Percentiles rank a stretch among this genome's conserved stretches.
phyloP scores from a whole-genome alignment of 768 basidiomycete genomes.

The Suillus spraguei region DNA sequence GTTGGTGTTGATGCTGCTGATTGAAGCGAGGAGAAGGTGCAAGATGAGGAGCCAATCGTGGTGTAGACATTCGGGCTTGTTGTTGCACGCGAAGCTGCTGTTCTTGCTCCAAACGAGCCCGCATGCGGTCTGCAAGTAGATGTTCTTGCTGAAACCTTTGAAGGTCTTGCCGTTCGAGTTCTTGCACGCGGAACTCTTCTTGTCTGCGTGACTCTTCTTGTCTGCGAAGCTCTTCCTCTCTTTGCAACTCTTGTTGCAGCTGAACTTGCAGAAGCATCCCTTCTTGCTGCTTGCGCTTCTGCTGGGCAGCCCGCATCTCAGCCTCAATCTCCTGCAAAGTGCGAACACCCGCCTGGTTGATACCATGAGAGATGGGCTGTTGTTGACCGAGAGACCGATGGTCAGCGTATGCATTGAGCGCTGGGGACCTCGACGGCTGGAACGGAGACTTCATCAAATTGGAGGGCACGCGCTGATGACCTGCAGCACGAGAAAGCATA shows the following conservation, averaged over 20 bases:
- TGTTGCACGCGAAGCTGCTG: constrained; percentile 41
- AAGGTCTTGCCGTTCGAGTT: constrained; percentile 39
- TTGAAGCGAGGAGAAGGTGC: constrained; percentile 82
- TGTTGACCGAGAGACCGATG: constrained; percentile 42
- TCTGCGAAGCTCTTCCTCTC: constrained; percentile 22
- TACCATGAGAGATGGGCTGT: constrained; percentile 36
- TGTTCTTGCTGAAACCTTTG: constrained; percentile 50
- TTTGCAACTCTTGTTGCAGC: constrained; percentile 46
- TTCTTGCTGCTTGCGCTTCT: constrained; percentile 43
- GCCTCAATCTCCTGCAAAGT: constrained; percentile 84
- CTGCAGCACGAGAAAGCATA: constrained; percentile 53
- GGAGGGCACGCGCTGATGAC: constrained; percentile 29
- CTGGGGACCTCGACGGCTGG: constrained; percentile 22
- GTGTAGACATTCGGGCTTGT: constrained; percentile 45
- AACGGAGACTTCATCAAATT: constrained; percentile 26
- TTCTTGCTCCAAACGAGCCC: constrained; percentile 28
- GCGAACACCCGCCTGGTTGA: constrained; percentile 45
- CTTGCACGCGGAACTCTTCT: constrained; percentile 29
- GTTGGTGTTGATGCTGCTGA: constrained; percentile 73
- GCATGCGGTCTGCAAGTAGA: constrained; percentile 10
- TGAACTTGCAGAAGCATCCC: constrained; percentile 44
- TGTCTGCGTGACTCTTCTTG: constrained; percentile 25
- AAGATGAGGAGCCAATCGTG: constrained; percentile 57
- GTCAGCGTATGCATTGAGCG: constrained; percentile 33
- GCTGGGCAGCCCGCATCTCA: constrained; percentile 73